Conservation (phyloP, 768 basidiomycete genomes). For the Tephrocybe sp. region DNA sequence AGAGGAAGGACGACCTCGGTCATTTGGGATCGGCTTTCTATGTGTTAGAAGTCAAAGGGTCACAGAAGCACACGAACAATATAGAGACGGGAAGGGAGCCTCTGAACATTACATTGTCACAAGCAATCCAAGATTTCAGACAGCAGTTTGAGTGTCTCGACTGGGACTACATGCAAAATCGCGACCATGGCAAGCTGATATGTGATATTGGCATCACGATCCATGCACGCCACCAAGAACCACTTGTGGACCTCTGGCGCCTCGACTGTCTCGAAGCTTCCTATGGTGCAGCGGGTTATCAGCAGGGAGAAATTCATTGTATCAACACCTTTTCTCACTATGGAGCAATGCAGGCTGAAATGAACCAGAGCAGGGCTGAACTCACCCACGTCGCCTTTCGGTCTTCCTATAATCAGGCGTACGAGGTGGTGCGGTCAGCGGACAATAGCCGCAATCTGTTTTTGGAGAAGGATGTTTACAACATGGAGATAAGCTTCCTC, state of each 20-base stretch:
- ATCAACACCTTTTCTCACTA: conserved; percentile 16
- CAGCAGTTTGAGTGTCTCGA: conserved; percentile 11
- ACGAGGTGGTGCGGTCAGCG: conserved; percentile 12
- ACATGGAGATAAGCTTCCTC: neutral
- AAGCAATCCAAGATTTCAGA: neutral
- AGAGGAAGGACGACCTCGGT: neutral
- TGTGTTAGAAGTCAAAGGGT: conserved; percentile 19
- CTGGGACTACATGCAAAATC: conserved; percentile 17
- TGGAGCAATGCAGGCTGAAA: conserved; percentile 20
- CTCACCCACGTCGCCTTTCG: conserved; percentile 14
- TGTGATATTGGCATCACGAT: conserved; percentile 17
- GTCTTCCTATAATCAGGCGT: conserved; percentile 15
- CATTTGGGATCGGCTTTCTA: conserved; percentile 20
- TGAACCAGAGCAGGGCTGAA: neutral
- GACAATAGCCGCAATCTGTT: conserved; percentile 16
- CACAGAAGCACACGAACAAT: conserved; percentile 9
- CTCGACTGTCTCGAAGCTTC: conserved; percentile 19
- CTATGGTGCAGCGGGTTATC: conserved; percentile 15
- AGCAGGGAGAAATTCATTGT: conserved; percentile 13
- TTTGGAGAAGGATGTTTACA: conserved; percentile 11
- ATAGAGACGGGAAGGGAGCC: too few relatives aligned
- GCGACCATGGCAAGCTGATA: conserved; percentile 12
- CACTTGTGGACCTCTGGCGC: conserved; percentile 18
- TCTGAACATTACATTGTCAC: neutral
- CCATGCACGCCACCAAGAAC: neutral